Evolutionary conservation across 164 flowering plant species (phyloP), one percentile per base, ranked within the genome.

Genomic region (Vitis rupestris): DNA sequence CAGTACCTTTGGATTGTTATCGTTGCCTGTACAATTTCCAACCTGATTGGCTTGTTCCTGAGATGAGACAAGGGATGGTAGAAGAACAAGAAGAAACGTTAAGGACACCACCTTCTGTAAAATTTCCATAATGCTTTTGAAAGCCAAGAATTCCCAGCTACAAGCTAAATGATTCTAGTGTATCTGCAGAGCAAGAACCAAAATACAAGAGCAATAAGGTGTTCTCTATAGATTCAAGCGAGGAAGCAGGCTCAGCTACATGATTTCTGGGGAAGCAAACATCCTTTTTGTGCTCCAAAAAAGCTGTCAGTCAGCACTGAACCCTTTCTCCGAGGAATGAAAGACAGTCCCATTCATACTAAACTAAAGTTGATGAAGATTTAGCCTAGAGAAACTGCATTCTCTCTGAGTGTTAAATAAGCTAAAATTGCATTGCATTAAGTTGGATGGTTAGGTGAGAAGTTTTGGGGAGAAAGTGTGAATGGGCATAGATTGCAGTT

Each of bases 1-100:
- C 13, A 55, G 15, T 78, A 86, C 89, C 87, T 82, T 74, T 9
- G 67, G 75, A 72, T 2, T 48, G 61, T 27, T 55, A 50, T 74
- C 61, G 61, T 54, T 52, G 69, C 30, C 68, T 14, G 29, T 44
- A 27, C 61, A 62, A 47, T 4, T 70, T 55, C 63, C 54, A 23
- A 49, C n/a, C n/a, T 23, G 16, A 23, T 73, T 66, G 14, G 2
- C 15, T 3, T 65, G 65, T 51, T 78, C 74, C 58, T 61, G 74
- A 72, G 80, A 75, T 16, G 84, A 76, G 60, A 68, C 63, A 13
- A 72, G 76, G 52, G 65, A 27, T 10, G 78, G 82, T 9, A 74
- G 73, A 52, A 80, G 55, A 66, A 73, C 49, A 75, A 79, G 51
- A 52, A 74, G 63, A 59, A 80, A 59, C 52, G 65, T 27, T 44